Conservation (phyloP, 768 basidiomycete genomes). For the Guyanaporus albipodus region DNA sequence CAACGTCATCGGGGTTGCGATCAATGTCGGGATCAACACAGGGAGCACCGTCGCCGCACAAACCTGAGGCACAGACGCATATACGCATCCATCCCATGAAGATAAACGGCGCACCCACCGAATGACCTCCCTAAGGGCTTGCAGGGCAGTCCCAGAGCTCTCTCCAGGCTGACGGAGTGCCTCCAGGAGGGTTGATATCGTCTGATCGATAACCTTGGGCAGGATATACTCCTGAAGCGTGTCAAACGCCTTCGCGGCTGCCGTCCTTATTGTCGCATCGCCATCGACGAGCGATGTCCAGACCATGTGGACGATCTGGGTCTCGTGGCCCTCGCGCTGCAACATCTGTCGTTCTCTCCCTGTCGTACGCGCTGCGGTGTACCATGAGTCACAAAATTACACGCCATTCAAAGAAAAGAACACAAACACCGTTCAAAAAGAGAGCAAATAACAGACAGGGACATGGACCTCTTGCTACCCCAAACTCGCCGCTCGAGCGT, state of each 20-base stretch:
- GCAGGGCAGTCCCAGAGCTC: constrained; percentile 91
- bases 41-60: constrained; percentile 96
- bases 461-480: constrained; percentile 83
- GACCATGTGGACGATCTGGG: constrained; percentile 82
- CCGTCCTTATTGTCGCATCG: constrained; percentile 77
- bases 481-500: constrained; percentile 69
- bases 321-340: constrained; percentile 85
- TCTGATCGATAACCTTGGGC: constrained; percentile 89
- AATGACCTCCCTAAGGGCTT: constrained; percentile 93
- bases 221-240: constrained; percentile 90
- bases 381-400: too few relatives aligned
- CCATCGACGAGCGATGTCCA: constrained; percentile 85
- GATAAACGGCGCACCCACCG: constrained; percentile 44
- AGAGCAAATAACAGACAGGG: too few relatives aligned
- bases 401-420: background rate
- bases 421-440: too few relatives aligned
- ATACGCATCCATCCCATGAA: too few relatives aligned
- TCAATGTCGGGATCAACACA: constrained; percentile 90
- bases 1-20: constrained; percentile 83
- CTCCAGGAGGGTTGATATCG: constrained; percentile 90
- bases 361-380: constrained; percentile 83
- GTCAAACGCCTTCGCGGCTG: constrained; percentile 88
- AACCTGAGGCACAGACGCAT: constrained; percentile 48
- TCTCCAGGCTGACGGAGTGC: constrained; percentile 91
- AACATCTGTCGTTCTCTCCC: constrained; percentile 79